Base-by-base conservation (phyloP, 352 stramenopile species). In the Globisporangium nunn region DNA sequence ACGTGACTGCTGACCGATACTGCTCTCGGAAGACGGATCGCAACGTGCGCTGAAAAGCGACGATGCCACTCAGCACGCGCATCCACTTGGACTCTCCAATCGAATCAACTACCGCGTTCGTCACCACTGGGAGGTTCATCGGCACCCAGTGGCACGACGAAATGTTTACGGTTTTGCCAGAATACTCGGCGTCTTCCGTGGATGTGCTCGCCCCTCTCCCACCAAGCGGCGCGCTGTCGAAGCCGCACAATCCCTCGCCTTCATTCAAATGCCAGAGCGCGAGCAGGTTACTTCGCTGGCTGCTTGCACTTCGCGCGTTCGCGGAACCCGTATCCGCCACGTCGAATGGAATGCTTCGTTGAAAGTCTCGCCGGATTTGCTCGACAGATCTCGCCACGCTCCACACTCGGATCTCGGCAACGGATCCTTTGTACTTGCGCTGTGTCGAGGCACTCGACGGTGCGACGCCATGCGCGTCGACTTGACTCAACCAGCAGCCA, bases 371-470 rank as follows among this genome's bases (percentile, higher is more conserved):
- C 6, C 48, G 18, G 43, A 95, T 87, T 4, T 90, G 74, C 44
- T 59, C 23, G 1, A 35, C 4, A 17, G 61, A 56, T n/a, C 85
- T 65, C 10, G 65, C 30, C 12, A 85, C 54, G 58, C 69, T 65
- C 85, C 85, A 95, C 6, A 95, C 61, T 1, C 85, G 82, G 43
- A 93, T 59, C 56, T 95, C 81, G 8, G 81, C 73, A 12, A 95
- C 81, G 0, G 70, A 80, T 11, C 85, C 85, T 45, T 87, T 88
- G 45, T 85, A 95, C 11, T 68, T 72, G 12, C 78, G 79, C 59
- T 93, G 77, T 0, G 73, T 67, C 15, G 59, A 63, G 1, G 63
- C 52, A 18, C 61, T 75, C 4, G 64, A 66, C 12, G 74, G 49
- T 5, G 70, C 57, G 4, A 60, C 64, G 8, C 70, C 58, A 47